phyloP scores from a whole-genome alignment of 305 asterid genomes.

The Rubia tinctorum region DNA sequence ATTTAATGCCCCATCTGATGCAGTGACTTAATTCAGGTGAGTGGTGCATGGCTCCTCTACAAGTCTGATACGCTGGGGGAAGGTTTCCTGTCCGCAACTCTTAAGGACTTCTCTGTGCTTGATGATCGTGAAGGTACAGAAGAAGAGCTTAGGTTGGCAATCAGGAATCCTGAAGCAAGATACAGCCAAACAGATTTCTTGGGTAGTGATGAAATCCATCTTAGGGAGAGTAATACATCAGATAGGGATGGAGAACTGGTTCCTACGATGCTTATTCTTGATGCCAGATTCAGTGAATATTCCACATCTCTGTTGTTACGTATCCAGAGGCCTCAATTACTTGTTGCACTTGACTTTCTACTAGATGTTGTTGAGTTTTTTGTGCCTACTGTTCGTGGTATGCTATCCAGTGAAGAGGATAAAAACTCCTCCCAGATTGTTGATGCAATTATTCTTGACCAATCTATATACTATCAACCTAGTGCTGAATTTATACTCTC shows the following conservation, averaged over 20 bases:
- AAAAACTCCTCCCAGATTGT: slow-evolving; percentile 43
- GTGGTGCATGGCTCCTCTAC: slow-evolving; percentile 86
- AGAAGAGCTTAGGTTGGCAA: slow-evolving; percentile 87
- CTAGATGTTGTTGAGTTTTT: slow-evolving; percentile 88
- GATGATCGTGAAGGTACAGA: slow-evolving; percentile 93
- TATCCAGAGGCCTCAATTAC: slow-evolving; percentile 97
- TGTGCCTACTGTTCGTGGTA: slow-evolving; percentile 84
- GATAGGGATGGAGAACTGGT: slow-evolving; percentile 40
- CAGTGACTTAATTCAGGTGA: slow-evolving; percentile 49
- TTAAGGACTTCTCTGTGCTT: slow-evolving; percentile 73
- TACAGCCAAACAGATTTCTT: slow-evolving; percentile 34
- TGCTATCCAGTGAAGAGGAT: slow-evolving; percentile 55
- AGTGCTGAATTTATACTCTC: slow-evolving; percentile 59
- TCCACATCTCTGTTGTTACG: slow-evolving; percentile 62
- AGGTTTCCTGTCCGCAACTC: slow-evolving; percentile 75
- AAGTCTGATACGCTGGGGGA: slow-evolving; percentile 68
- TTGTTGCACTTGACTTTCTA: slow-evolving; percentile 92
- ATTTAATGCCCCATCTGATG: background rate
- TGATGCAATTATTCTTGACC: slow-evolving; percentile 74
- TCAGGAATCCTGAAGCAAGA: slow-evolving; percentile 68
- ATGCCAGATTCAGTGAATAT: slow-evolving; percentile 63
- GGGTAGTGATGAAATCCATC: slow-evolving; percentile 32
- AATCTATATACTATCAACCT: slow-evolving; percentile 63
- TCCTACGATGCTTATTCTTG: slow-evolving; percentile 86
- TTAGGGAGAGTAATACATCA: slow-evolving; percentile 26